Conservation (phyloP, 2,329 filamentous ascomycete genomes). For the Arachnomyces sp. region DNA sequence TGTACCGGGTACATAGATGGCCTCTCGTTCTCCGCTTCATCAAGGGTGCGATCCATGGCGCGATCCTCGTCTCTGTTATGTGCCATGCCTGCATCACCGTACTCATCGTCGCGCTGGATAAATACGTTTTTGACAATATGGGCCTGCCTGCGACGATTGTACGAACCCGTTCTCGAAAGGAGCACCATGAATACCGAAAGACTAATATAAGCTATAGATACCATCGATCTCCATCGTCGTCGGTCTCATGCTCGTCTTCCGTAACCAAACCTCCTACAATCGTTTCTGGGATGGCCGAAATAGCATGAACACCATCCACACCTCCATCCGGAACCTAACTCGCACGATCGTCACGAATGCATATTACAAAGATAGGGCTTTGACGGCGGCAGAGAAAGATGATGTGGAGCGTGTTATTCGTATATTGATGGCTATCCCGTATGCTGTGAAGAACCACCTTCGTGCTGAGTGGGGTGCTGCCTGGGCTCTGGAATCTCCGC, state of each 20-base stretch:
- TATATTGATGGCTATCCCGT: slow-evolving; percentile 54
- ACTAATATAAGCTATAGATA: slow-evolving; percentile 33
- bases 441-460: slow-evolving; percentile 58
- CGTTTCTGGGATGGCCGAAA: slow-evolving; percentile 57
- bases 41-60: slow-evolving; percentile 56
- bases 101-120: slow-evolving; percentile 52
- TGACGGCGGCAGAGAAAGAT: slow-evolving; percentile 39
- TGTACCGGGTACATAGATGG: slow-evolving; percentile 37
- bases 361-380: slow-evolving; percentile 23
- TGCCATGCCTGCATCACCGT: slow-evolving; percentile 53
- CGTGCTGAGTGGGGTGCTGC: slow-evolving; percentile 54
- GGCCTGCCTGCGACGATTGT: slow-evolving; percentile 53
- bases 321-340: slow-evolving; percentile 53
- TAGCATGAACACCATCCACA: slow-evolving; percentile 50
- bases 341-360: slow-evolving; percentile 48
- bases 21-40: slow-evolving; percentile 58
- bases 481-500: slow-evolving; percentile 16
- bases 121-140: slow-evolving; percentile 42
- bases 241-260: slow-evolving; percentile 60
- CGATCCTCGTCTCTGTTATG: slow-evolving; percentile 50
- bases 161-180: slow-evolving; percentile 14
- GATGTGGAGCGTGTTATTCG: slow-evolving; percentile 55
- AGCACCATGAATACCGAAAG: no score
- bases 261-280: slow-evolving; percentile 58
- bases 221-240: slow-evolving; percentile 59